Conservation (phyloP, 2,329 filamentous ascomycete species). For the Penicillium frequentans region DNA sequence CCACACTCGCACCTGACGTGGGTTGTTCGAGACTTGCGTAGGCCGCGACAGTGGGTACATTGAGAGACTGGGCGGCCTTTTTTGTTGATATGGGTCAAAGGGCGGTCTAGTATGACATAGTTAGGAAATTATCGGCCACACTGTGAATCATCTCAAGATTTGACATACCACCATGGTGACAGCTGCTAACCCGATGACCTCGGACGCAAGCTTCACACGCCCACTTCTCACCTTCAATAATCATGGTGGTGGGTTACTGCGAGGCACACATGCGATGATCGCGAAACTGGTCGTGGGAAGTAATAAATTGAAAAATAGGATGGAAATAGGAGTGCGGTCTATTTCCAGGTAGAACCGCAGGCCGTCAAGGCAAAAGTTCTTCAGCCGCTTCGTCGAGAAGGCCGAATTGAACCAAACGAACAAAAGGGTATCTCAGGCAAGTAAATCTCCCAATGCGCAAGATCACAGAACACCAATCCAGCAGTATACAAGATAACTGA, state of each 20-base stretch:
- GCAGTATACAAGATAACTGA: slow-evolving; percentile 13
- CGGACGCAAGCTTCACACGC: slow-evolving; percentile 98
- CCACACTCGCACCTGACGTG: slow-evolving; percentile 97
- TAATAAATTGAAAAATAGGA: slow-evolving; percentile 19
- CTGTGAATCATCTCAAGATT: slow-evolving; percentile 6
- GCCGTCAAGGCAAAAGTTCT: slow-evolving; percentile 36
- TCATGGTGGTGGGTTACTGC: slow-evolving; percentile 56
- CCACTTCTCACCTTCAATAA: slow-evolving; percentile 94
- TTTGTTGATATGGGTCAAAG: slow-evolving; percentile 91
- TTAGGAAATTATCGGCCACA: not conserved
- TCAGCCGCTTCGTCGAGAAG: slow-evolving; percentile 29
- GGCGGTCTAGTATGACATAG: slow-evolving; percentile 66
- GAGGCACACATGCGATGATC: slow-evolving; percentile 42
- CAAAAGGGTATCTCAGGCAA: slow-evolving; percentile 38
- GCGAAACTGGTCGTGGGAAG: slow-evolving; percentile 23
- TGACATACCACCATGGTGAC: slow-evolving; percentile 85
- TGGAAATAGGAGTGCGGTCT: slow-evolving; percentile 9
- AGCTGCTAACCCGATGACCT: slow-evolving; percentile 98
- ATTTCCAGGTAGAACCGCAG: slow-evolving; percentile 8
- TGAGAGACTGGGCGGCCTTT: slow-evolving; percentile 97
- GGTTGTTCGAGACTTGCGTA: slow-evolving; percentile 92
- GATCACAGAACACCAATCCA: slow-evolving; percentile 23
- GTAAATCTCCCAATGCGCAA: slow-evolving; percentile 27
- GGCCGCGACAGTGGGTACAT: slow-evolving; percentile 92
- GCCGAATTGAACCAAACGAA: slow-evolving; percentile 27